These are phyloP conservation scores for Salicornia ramosissima DNA, from an alignment of 148 eudicot species.

Conservation along the genomic window DNA sequence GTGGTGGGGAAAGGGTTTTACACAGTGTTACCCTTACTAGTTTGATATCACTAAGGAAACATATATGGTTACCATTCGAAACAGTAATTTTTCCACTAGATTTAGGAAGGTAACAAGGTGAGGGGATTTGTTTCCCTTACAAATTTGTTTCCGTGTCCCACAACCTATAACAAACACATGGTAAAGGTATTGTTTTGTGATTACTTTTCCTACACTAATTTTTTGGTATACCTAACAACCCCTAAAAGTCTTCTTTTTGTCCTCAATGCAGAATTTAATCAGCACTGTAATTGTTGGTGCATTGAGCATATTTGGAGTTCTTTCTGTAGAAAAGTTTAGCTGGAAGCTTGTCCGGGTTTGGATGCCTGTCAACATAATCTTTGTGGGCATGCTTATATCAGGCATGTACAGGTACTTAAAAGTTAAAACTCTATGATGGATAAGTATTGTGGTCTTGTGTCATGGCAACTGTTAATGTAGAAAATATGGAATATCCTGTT, in stretches of 20 bases:
- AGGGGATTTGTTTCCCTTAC: no score
- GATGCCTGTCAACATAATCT: conserved; percentile 80
- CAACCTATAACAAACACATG: no score
- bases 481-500: background rate
- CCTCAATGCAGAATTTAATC: conserved; percentile 65
- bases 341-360: conserved; percentile 79
- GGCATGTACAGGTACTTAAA: conserved; percentile 73
- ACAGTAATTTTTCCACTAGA: no score
- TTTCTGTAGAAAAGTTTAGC: conserved; percentile 58
- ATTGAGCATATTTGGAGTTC: conserved; percentile 48
- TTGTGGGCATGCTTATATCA: conserved; percentile 86
- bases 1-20: no score
- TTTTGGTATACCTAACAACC: no score
- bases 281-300: conserved; percentile 52
- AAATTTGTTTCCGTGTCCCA: no score
- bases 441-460: background rate
- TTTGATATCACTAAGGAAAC: no score
- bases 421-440: background rate
- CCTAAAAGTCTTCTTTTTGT: background rate
- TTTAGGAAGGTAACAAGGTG: no score
- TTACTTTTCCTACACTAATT: no score
- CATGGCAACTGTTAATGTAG: background rate
- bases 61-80: no score
- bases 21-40: no score
- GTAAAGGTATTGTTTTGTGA: no score